A percentile compares a stretch with the other conserved stretches of the same genome.
These are phyloP conservation scores for Micractinium conductrix DNA, from an alignment of 139 green algal species.

Conservation along the genomic window DNA sequence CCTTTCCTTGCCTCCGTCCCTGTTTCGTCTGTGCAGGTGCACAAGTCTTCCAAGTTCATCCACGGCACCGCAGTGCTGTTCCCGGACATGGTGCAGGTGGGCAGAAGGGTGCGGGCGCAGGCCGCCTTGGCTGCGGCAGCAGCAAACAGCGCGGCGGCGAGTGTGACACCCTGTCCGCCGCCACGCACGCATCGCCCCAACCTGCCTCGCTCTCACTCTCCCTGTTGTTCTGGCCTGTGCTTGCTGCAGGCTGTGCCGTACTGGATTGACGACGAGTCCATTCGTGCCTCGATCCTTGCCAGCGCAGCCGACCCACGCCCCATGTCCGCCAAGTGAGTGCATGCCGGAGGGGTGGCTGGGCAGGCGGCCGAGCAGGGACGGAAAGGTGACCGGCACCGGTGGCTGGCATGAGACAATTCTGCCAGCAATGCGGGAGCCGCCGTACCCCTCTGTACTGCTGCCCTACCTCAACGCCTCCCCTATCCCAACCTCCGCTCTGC, in stretches of 20 bases:
- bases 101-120: neutral
- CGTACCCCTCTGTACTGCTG: too few relatives aligned
- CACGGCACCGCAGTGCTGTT: slow-evolving; percentile 85
- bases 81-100: slow-evolving; percentile 81
- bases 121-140: too few relatives aligned
- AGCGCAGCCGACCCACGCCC: slow-evolving; percentile 38
- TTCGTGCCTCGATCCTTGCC: slow-evolving; percentile 69
- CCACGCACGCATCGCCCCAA: too few relatives aligned
- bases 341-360: too few relatives aligned
- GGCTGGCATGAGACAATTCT: too few relatives aligned
- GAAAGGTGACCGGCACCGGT: too few relatives aligned
- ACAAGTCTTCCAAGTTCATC: slow-evolving; percentile 97
- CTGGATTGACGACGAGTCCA: slow-evolving; percentile 94
- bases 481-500: neutral
- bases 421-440: neutral
- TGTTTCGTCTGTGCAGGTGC: slow-evolving; percentile 53
- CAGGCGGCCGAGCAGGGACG: too few relatives aligned
- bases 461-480: neutral
- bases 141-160: too few relatives aligned
- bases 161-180: too few relatives aligned
- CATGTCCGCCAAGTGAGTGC: slow-evolving; percentile 20
- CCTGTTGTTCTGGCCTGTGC: too few relatives aligned
- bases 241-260: slow-evolving; percentile 86
- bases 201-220: too few relatives aligned
- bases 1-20: too few relatives aligned